Percentiles rank a stretch among this genome's conserved stretches.
phyloP scores from a whole-genome alignment of 768 basidiomycete species.

The Termitomyces sp. region DNA sequence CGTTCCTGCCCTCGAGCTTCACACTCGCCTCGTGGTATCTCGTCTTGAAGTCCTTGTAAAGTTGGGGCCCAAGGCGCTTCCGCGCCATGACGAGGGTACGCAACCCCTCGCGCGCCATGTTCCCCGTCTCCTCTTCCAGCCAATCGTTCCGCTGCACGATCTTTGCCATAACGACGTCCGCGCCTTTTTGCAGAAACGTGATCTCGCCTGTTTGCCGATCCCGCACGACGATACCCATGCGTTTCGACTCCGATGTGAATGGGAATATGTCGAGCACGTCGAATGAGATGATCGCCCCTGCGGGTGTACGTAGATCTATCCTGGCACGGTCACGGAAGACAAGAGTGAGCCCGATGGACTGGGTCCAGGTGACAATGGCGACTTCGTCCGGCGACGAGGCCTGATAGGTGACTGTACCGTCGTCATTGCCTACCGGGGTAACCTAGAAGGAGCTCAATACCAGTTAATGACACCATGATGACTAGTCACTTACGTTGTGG shows the following conservation, averaged over 20 bases:
- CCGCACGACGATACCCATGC: constrained; percentile 96
- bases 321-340: constrained; percentile 84
- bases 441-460: constrained; percentile 49
- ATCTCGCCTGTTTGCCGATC: constrained; percentile 74
- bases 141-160: constrained; percentile 98
- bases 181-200: constrained; percentile 92
- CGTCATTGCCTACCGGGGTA: constrained; percentile 92
- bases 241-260: constrained; percentile 97
- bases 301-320: constrained; percentile 78
- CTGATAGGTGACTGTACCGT: constrained; percentile 93
- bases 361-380: constrained; percentile 96
- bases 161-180: constrained; percentile 95
- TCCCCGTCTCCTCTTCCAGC: constrained; percentile 97
- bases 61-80: constrained; percentile 63
- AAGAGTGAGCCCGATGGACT: constrained; percentile 88
- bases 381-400: constrained; percentile 99
- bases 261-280: constrained; percentile 95
- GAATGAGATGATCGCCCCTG: constrained; percentile 58
- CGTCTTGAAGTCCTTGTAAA: constrained; percentile 70
- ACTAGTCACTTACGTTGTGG: constrained; percentile 71
- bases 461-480: background rate
- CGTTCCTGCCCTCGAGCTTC: constrained; percentile 71
- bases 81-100: constrained; percentile 91
- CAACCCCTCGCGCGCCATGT: constrained; percentile 96
- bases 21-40: constrained; percentile 77